A percentile compares a stretch with the other conserved stretches of the same genome.
These are phyloP conservation scores for maize (Zea mays) DNA, from an alignment of 176 grass and related monocot species.

Conservation along the genomic window Zm-B73-REFERENCE-NAM-5.0 NC_050100.1:176032001-176032500, in stretches of 20 bases:
- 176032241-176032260: constrained; percentile 22
- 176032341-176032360: constrained; percentile 65
- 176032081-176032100: constrained; percentile 19
- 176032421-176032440: constrained; percentile 58
- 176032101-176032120: constrained; percentile 3
- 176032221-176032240: constrained; percentile 52
- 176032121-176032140: constrained; percentile 44
- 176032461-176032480: constrained; percentile 72
- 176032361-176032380: constrained; percentile 50
- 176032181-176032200: neutral
- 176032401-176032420: neutral
- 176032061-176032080: neutral
- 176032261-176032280: constrained; percentile 21
- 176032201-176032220: constrained; percentile 33
- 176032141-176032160: constrained; percentile 46
- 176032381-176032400: constrained; percentile 35
- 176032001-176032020: no score
- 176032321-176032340: constrained; percentile 61
- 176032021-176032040: no score
- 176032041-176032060: no score
- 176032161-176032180: constrained; percentile 14
- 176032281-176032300: constrained; percentile 26
- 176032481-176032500: constrained; percentile 72
- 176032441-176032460: constrained; percentile 43
- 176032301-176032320: constrained; percentile 49